phyloP scores from a whole-genome alignment of 164 flowering plant genomes.

The Buxus sempervirens region DNA sequence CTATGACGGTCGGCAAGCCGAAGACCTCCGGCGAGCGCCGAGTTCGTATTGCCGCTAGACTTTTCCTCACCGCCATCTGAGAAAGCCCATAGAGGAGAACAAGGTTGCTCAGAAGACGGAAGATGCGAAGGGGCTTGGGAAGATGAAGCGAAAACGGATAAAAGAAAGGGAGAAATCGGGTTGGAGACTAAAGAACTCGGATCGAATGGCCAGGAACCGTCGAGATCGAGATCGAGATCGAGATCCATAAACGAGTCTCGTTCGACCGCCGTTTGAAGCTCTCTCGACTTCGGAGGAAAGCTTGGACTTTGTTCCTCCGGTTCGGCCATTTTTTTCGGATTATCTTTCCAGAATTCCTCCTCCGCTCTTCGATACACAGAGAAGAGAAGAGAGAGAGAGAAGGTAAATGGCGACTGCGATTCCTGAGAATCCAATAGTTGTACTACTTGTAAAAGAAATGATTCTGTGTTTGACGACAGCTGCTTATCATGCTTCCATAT shows the following conservation, averaged over 20 bases:
- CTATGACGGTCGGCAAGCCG: constrained; percentile 26
- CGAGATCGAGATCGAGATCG: constrained; percentile 46
- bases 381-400: neutral
- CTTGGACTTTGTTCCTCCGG: constrained; percentile 16
- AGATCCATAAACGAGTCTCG: constrained; percentile 45
- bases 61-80: constrained; percentile 42
- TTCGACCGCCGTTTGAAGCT: neutral
- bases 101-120: constrained; percentile 51
- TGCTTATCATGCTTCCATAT: too few species aligned
- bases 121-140: neutral
- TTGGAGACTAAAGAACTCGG: constrained; percentile 37
- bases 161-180: constrained; percentile 41
- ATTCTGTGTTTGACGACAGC: too few species aligned
- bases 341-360: neutral
- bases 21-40: constrained; percentile 11
- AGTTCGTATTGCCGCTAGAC: constrained; percentile 5
- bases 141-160: constrained; percentile 7
- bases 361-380: neutral
- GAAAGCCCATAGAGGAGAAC: constrained; percentile 77
- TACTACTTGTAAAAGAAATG: too few species aligned
- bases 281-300: neutral
- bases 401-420: neutral
- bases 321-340: constrained; percentile 16
- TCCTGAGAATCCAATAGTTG: too few species aligned
- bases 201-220: constrained; percentile 66